Percentiles rank a stretch among this genome's conserved stretches.
Evolutionary conservation across 306 rosid species (phyloP).

Genomic region (Vigna radiata): DNA sequence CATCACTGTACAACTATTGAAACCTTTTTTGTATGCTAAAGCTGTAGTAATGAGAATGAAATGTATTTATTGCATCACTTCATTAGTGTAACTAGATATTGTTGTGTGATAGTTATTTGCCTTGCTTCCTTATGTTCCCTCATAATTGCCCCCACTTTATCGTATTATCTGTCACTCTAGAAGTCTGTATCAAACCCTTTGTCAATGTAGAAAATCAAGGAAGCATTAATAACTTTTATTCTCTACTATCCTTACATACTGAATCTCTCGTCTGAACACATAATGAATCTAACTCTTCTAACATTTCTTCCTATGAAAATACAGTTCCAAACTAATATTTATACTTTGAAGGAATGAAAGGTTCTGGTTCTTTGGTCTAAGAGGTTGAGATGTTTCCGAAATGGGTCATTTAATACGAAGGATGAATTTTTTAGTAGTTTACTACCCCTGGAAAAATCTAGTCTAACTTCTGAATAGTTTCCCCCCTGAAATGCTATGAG

Average conservation of each 20-base stretch:
- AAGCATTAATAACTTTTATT: background rate
- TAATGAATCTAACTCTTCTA: background rate
- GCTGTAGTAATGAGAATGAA: background rate
- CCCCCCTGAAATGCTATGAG: background rate
- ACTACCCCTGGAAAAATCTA: background rate
- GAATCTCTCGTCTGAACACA: background rate
- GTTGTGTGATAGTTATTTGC: background rate
- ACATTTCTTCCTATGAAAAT: background rate
- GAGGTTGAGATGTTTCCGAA: background rate
- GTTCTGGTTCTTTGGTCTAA: background rate
- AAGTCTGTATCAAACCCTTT: background rate
- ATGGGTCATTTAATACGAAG: background rate
- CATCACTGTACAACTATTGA: background rate
- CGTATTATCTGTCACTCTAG: background rate
- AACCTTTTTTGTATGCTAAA: constrained; percentile 13
- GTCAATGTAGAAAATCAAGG: background rate
- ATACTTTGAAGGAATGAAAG: background rate
- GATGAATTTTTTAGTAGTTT: constrained; percentile 12
- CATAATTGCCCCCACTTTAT: background rate
- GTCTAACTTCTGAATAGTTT: background rate
- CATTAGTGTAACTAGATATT: constrained; percentile 13
- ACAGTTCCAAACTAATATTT: background rate
- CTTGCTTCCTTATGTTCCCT: constrained; percentile 27
- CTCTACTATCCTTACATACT: background rate
- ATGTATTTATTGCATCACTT: background rate